A percentile compares a stretch with the other conserved stretches of the same genome.
These are phyloP conservation scores for Kluyveromyces starmeri DNA, from an alignment of 805 yeast genomes.

Conservation along the genomic window DNA sequence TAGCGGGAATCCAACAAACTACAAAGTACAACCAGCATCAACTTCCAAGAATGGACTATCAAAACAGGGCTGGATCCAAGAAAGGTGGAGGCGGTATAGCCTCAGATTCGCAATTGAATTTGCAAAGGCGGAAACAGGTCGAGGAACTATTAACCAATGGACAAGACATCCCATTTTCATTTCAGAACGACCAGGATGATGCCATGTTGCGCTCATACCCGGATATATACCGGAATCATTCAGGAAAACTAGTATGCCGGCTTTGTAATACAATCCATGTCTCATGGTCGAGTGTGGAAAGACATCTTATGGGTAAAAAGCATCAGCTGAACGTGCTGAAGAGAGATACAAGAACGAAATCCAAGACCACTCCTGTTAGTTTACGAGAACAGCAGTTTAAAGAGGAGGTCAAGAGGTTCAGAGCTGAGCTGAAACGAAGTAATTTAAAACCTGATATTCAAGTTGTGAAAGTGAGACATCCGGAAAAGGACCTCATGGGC, in stretches of 20 bases:
- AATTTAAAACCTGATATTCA: slow-evolving; percentile 51
- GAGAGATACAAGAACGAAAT: slow-evolving; percentile 37
- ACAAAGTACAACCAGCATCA: too few species aligned
- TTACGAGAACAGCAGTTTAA: slow-evolving; percentile 22
- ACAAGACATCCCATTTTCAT: slow-evolving; percentile 30
- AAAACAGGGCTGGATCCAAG: slow-evolving; percentile 82
- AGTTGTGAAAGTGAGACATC: slow-evolving; percentile 60
- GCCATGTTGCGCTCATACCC: slow-evolving; percentile 36
- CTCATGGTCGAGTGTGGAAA: slow-evolving; percentile 68
- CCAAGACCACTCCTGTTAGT: background rate
- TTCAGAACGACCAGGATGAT: slow-evolving; percentile 44
- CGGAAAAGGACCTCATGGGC: slow-evolving; percentile 51
- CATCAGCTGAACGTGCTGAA: slow-evolving; percentile 68
- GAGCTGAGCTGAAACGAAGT: slow-evolving; percentile 10
- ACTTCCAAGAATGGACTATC: slow-evolving; percentile 93
- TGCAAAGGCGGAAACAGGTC: slow-evolving; percentile 59
- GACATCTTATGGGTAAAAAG: slow-evolving; percentile 78
- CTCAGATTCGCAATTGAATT: slow-evolving; percentile 57
- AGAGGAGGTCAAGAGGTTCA: slow-evolving; percentile 13
- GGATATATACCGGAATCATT: slow-evolving; percentile 71
- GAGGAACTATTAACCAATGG: slow-evolving; percentile 43
- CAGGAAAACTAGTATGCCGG: slow-evolving; percentile 79
- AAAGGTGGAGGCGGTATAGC: slow-evolving; percentile 90
- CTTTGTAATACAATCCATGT: slow-evolving; percentile 78
- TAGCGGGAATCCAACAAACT: too few species aligned